These are phyloP conservation scores for Colletotrichum orbiculare DNA, from an alignment of 2,329 filamentous ascomycete species.

Conservation along the genomic window DNA sequence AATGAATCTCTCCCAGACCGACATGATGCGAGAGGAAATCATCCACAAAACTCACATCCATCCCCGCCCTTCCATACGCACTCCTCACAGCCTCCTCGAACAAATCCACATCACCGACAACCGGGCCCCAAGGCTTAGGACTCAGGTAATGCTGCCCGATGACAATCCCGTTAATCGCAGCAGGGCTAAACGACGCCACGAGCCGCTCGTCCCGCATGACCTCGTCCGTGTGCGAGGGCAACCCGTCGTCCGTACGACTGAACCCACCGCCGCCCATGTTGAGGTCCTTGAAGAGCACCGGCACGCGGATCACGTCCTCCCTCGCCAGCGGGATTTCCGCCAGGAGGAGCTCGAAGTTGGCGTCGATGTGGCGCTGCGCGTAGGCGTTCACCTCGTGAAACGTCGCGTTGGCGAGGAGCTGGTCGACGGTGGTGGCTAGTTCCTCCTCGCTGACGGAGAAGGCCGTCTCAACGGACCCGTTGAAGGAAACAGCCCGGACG, in stretches of 20 bases:
- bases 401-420: conserved; percentile 29
- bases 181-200: conserved; percentile 38
- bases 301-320: conserved; percentile 41
- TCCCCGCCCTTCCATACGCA: conserved; percentile 39
- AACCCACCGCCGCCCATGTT: not conserved
- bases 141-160: conserved; percentile 37
- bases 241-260: not conserved
- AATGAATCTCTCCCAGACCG: not conserved
- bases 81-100: conserved; percentile 37
- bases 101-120: conserved; percentile 42
- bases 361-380: conserved; percentile 35
- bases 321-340: conserved; percentile 38
- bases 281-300: conserved; percentile 35
- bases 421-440: conserved; percentile 28
- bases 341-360: conserved; percentile 21
- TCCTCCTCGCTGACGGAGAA: not conserved
- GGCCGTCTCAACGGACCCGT: not conserved
- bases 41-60: conserved; percentile 31
- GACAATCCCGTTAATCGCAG: conserved; percentile 40
- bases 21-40: not conserved
- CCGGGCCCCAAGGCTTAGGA: conserved; percentile 43
- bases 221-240: not conserved
- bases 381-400: conserved; percentile 25
- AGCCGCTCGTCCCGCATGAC: conserved; percentile 10
- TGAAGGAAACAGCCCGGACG: not conserved